Conservation (phyloP, 768 basidiomycete genomes). For the Lentinula guzmanii region DNA sequence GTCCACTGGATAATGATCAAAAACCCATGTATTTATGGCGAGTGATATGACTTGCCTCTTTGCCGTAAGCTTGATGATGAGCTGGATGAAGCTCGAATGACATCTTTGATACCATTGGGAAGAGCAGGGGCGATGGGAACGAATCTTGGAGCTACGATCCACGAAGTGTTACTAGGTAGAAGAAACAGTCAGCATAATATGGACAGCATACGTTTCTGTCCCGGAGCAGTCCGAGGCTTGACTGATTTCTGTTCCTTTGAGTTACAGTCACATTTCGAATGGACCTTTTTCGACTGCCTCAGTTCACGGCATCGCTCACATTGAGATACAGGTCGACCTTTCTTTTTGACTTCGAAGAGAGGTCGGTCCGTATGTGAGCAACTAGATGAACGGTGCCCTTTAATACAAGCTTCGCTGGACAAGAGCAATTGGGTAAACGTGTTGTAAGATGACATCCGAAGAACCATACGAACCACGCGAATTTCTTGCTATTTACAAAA, state of each 20-base stretch:
- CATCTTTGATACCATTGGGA: slow-evolving; percentile 69
- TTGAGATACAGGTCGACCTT: slow-evolving; percentile 88
- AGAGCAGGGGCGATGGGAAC: slow-evolving; percentile 67
- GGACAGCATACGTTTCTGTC: slow-evolving; percentile 30
- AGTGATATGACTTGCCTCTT: slow-evolving; percentile 31
- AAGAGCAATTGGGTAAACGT: neutral
- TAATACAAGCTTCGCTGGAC: slow-evolving; percentile 83
- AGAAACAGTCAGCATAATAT: slow-evolving; percentile 6
- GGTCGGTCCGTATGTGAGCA: slow-evolving; percentile 86
- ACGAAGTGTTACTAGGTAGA: neutral
- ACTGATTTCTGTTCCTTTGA: slow-evolving; percentile 28
- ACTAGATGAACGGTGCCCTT: slow-evolving; percentile 87
- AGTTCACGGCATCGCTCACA: slow-evolving; percentile 81
- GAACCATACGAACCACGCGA: slow-evolving; percentile 52
- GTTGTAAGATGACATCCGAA: neutral
- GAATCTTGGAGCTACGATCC: slow-evolving; percentile 45
- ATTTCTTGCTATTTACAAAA: slow-evolving; percentile 68
- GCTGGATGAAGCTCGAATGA: slow-evolving; percentile 33
- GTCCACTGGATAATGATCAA: slow-evolving; percentile 36
- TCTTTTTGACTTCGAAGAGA: slow-evolving; percentile 91
- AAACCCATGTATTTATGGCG: neutral
- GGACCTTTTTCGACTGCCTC: slow-evolving; percentile 72
- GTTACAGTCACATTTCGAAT: slow-evolving; percentile 77
- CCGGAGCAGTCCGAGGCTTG: slow-evolving; percentile 23
- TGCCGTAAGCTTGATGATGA: slow-evolving; percentile 41